phyloP scores from a whole-genome alignment of 371 early-diverging fungal genomes.

The Umbelopsis sp. region DNA sequence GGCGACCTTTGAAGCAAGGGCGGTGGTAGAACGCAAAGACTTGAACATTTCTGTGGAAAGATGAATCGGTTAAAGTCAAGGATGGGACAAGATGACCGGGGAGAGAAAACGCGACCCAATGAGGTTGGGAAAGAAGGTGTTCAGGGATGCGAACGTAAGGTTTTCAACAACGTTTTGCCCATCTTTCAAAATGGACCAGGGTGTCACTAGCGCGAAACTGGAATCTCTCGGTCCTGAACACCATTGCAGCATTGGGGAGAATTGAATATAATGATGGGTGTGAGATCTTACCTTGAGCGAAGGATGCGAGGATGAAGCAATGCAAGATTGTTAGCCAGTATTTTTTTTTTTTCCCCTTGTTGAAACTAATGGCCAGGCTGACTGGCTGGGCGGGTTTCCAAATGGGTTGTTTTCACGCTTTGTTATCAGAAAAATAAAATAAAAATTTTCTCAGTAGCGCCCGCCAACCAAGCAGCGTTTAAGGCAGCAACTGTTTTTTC shows the following conservation, averaged over 20 bases:
- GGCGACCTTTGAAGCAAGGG: conserved; percentile 53
- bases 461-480: no score
- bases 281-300: conserved; percentile 1
- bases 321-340: background rate
- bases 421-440: background rate
- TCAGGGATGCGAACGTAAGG: no score
- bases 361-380: conserved; percentile 1
- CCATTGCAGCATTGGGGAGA: background rate
- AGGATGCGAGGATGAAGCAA: conserved; percentile 7
- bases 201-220: background rate
- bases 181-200: background rate
- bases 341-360: conserved; percentile 12
- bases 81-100: background rate
- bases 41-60: conserved; percentile 47
- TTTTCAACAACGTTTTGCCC: no score
- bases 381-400: conserved; percentile 4
- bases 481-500: no score
- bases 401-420: conserved; percentile 5
- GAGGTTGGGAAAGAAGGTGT: no score
- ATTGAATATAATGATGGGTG: background rate
- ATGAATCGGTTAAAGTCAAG: background rate
- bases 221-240: background rate
- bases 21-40: conserved; percentile 56
- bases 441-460: no score
- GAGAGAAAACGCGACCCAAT: background rate